phyloP scores from a whole-genome alignment of 805 yeast genomes.

The Yarrowia sp. region DNA sequence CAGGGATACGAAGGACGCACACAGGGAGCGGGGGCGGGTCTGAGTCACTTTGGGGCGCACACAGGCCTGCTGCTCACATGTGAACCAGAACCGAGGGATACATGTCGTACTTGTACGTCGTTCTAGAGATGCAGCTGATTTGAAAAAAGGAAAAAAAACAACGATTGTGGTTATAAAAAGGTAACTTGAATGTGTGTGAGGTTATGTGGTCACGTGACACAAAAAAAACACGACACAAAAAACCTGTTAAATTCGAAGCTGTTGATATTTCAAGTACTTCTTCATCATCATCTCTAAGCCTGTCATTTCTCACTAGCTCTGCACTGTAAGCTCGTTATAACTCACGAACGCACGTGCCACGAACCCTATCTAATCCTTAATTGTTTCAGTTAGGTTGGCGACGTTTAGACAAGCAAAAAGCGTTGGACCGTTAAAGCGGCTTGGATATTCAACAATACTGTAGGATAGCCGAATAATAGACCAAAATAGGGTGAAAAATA shows the following conservation, averaged over 20 bases:
- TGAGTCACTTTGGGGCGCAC: conserved; percentile 25
- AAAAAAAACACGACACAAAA: too few relatives aligned
- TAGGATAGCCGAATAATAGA: too few relatives aligned
- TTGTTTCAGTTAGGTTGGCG: conserved; percentile 18
- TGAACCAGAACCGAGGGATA: conserved; percentile 29
- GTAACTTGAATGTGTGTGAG: too few relatives aligned
- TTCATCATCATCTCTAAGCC: too few relatives aligned
- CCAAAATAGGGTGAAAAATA: too few relatives aligned
- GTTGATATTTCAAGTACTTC: too few relatives aligned
- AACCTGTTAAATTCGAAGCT: too few relatives aligned
- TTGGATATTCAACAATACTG: not conserved
- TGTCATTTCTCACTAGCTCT: too few relatives aligned
- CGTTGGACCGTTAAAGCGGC: not conserved
- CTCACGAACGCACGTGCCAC: conserved; percentile 17
- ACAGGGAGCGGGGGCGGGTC: conserved; percentile 5
- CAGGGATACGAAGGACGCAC: not conserved
- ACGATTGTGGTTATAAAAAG: too few relatives aligned
- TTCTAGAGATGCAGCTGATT: not conserved
- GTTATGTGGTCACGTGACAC: too few relatives aligned
- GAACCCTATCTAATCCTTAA: conserved; percentile 33
- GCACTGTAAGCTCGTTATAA: not conserved
- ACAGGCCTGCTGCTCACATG: conserved; percentile 7
- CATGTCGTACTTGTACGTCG: conserved; percentile 1
- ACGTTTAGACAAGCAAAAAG: conserved; percentile 16
- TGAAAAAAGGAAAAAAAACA: too few relatives aligned